Evolutionary conservation across 164 flowering plant genomes (phyloP).

Genomic region (Chloranthus sessilifolius): DNA sequence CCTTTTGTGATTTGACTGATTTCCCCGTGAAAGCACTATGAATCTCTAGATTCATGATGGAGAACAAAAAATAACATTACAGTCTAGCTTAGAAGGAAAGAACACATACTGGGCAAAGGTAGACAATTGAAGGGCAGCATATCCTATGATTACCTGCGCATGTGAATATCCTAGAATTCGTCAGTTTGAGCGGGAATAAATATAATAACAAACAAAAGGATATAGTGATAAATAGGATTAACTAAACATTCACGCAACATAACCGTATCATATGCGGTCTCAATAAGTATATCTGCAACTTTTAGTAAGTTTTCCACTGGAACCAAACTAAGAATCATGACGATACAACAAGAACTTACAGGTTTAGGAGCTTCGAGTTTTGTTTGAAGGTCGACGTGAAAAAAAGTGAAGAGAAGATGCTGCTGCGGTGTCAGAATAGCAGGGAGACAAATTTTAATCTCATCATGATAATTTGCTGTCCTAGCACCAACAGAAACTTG

Average conservation of each 20-base stretch:
- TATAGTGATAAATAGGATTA: neutral
- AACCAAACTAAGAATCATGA: neutral
- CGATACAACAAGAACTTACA: slow-evolving; percentile 31
- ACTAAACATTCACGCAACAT: too few species aligned
- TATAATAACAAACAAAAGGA: neutral
- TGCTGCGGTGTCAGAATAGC: slow-evolving; percentile 79
- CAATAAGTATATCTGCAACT: neutral
- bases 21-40: too few species aligned
- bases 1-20: too few species aligned
- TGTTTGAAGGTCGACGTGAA: slow-evolving; percentile 89
- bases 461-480: slow-evolving; percentile 89
- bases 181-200: slow-evolving; percentile 4
- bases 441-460: slow-evolving; percentile 82
- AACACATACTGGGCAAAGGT: slow-evolving; percentile 81
- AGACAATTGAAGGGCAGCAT: slow-evolving; percentile 82
- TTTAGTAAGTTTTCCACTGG: too few species aligned
- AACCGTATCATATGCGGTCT: neutral
- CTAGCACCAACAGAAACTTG: slow-evolving; percentile 94
- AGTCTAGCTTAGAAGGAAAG: slow-evolving; percentile 6
- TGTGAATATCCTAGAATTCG: slow-evolving; percentile 5
- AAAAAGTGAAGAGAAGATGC: slow-evolving; percentile 90
- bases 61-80: neutral
- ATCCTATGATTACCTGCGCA: slow-evolving; percentile 84
- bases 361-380: slow-evolving; percentile 98
- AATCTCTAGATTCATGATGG: too few species aligned